Evolutionary conservation across 2,329 filamentous ascomycete species (phyloP), one percentile per base, ranked within the genome.

Genomic region (Cladorrhinum sp.): DNA sequence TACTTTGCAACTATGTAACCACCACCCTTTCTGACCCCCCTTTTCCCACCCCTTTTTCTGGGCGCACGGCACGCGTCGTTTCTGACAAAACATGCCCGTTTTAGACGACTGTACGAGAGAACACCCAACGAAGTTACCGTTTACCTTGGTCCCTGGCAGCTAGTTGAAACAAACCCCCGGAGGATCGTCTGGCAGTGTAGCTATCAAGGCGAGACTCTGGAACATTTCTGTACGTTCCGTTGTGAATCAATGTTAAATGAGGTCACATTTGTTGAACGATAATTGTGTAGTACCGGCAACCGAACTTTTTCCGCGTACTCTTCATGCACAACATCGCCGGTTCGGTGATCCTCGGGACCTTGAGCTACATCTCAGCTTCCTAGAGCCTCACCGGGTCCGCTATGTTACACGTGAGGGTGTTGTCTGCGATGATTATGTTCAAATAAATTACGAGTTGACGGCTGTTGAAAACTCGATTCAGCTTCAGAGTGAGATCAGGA

Each of bases 141-240:
- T 50, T 82, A 82, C 62, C 75, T 83, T 7, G 80, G 80, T n/a
- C 80, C 80, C 3, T 82, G 79, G 80, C 78, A 82, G 66, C 74
- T 82, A 36, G 72, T 80, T 41, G 77, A 77, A 48, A 75, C 75
- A 41, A 77, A 79, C 61, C 75, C 77, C 29, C 78, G 79, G 54
- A 78, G 79, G 45, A 73, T 82, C n/a, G 69, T 79, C 41, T 83
- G 80, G 80, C 79, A 80, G 65, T 80, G 80, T 63, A 81, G 78
- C 65, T 82, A 82, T 66, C 76, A 78, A 65, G 77, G 78, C 68
- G 80, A 82, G 70, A 72, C 78, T 24, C 74, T 83, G 29, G 80
- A 82, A 65, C 80, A 83, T 65, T 81, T 77, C 62, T 71, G 80
- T 82, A 74, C 62, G 76, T 49, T 18, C 41, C 38, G 7, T 16